A percentile compares a stretch with the other conserved stretches of the same genome.
Evolutionary conservation across 2,329 filamentous ascomycete genomes (phyloP).

Genomic region (Fusarium pseudocircinatum): DNA sequence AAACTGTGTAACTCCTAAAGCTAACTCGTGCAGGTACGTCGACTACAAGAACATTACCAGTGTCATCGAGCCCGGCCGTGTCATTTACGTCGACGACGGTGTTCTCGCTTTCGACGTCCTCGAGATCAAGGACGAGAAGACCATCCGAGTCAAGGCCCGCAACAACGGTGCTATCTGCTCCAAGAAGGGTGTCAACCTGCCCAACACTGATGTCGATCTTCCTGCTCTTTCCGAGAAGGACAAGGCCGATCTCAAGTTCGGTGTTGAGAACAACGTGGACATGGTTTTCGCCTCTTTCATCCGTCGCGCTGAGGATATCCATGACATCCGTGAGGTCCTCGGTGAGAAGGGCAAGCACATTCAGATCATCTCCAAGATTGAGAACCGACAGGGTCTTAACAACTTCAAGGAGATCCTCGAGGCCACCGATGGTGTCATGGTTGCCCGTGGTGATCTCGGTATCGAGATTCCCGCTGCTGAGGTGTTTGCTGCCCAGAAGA

Average conservation of each 20-base stretch:
- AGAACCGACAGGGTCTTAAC: slow-evolving; percentile 99
- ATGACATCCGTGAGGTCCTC: slow-evolving; percentile 88
- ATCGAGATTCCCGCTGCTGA: slow-evolving; percentile 99
- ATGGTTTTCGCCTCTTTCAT: slow-evolving; percentile 99
- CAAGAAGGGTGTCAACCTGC: slow-evolving; percentile 98
- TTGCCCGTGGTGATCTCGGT: slow-evolving; percentile 93
- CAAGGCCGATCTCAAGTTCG: slow-evolving; percentile 90
- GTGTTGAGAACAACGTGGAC: slow-evolving; percentile 98
- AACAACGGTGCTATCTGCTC: slow-evolving; percentile 99
- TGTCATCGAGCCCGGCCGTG: slow-evolving; percentile 89
- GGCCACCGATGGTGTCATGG: slow-evolving; percentile 99
- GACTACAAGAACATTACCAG: slow-evolving; percentile 99
- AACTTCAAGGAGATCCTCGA: slow-evolving; percentile 98
- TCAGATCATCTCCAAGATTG: slow-evolving; percentile 99
- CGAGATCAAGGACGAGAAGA: slow-evolving; percentile 88
- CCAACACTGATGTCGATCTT: slow-evolving; percentile 98
- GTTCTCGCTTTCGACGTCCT: slow-evolving; percentile 96
- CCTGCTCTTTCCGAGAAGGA: slow-evolving; percentile 98
- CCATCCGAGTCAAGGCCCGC: slow-evolving; percentile 83
- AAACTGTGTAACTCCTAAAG: not conserved
- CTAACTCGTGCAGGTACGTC: slow-evolving; percentile 73
- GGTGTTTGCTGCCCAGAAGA: slow-evolving; percentile 99
- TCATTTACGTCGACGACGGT: slow-evolving; percentile 98
- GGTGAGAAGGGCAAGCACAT: slow-evolving; percentile 94
- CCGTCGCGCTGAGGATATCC: slow-evolving; percentile 91